Conservation (phyloP, 352 stramenopile species). For the Pythium aquatile region DNA sequence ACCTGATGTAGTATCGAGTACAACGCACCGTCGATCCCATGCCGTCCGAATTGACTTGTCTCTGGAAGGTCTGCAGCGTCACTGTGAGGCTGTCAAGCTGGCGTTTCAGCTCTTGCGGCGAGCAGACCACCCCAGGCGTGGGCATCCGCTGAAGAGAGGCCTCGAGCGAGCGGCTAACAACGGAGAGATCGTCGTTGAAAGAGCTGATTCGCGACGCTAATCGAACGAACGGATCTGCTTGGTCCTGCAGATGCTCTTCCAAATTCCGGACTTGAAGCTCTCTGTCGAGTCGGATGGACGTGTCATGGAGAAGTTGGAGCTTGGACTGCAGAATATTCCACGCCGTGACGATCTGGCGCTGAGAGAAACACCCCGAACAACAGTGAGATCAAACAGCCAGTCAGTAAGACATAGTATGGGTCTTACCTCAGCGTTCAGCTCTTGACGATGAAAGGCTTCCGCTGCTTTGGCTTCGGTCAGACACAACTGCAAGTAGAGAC, state of each 20-base stretch:
- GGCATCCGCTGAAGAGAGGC: conserved; percentile 38
- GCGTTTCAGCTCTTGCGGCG: conserved; percentile 31
- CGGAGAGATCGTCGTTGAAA: conserved; percentile 24
- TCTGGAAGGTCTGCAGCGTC: conserved; percentile 33
- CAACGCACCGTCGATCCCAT: conserved; percentile 27
- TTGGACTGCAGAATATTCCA: conserved; percentile 53
- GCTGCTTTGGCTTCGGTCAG: conserved; percentile 41
- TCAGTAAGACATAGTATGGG: no score
- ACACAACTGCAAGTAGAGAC: conserved; percentile 51
- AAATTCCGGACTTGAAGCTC: conserved; percentile 32
- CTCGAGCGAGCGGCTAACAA: conserved; percentile 33
- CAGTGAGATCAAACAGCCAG: not conserved
- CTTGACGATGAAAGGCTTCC: conserved; percentile 41
- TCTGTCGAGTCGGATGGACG: conserved; percentile 35
- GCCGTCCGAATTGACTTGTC: conserved; percentile 26
- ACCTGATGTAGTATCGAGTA: no score
- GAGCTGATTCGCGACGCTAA: conserved; percentile 18
- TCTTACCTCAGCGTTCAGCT: conserved; percentile 45
- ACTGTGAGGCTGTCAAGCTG: conserved; percentile 31
- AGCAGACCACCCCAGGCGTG: conserved; percentile 29
- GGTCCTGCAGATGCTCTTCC: conserved; percentile 31
- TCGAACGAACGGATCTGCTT: conserved; percentile 27
- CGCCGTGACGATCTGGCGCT: conserved; percentile 45
- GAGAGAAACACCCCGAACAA: not conserved
- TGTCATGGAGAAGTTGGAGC: conserved; percentile 47